Evolutionary conservation across 257 asterid genomes (phyloP), one percentile per base, ranked within the genome.

Genomic region (Datura wrightii): DNA sequence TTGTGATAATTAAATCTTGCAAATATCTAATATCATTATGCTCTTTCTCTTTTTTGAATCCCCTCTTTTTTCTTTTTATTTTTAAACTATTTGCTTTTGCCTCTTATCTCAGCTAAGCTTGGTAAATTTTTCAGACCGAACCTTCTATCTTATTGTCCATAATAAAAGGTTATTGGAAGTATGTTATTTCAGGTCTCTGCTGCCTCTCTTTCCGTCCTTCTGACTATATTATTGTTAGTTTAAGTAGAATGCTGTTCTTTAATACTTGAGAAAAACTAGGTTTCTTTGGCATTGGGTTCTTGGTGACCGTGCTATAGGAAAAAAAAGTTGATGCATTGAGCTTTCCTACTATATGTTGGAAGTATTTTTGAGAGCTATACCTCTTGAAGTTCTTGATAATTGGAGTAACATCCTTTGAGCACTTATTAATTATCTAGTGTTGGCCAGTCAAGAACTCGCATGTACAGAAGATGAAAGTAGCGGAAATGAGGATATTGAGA

Each of bases 221-320:
- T 13, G 24, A 50, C 41, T 72, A 19, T 31, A 76, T 24, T 76
- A 24, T 13, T 52, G 31, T 14, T 24, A 48, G 62, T 13, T 15
- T 76, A 31, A 76, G 62, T 50, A 31, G 46, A 31, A 76, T 76
- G 62, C 13, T 48, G 31, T 13, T 50, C 44, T 76, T 52, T 76
- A 15, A 76, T 50, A 76, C 62, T 24, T 50, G 14, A 76, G 44
- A 7, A 16, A 76, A 76, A 50, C 41, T 50, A 36, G 62, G 44
- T 76, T 50, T 50, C 62, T 48, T 50, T 76, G 62, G 14, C 41
- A 48, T 24, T 50, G 58, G 62, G 36, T 42, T 76, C 6, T 76
- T 31, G 82, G 82, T 76, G 62, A 50, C 39, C 19, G 18, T 76
- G 13, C 24, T 5, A 76, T 76, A 76, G 60, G 82, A 76, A 50